Evolutionary conservation across 305 asterid genomes (phyloP).

Genomic region (Petunia hybrid): DNA sequence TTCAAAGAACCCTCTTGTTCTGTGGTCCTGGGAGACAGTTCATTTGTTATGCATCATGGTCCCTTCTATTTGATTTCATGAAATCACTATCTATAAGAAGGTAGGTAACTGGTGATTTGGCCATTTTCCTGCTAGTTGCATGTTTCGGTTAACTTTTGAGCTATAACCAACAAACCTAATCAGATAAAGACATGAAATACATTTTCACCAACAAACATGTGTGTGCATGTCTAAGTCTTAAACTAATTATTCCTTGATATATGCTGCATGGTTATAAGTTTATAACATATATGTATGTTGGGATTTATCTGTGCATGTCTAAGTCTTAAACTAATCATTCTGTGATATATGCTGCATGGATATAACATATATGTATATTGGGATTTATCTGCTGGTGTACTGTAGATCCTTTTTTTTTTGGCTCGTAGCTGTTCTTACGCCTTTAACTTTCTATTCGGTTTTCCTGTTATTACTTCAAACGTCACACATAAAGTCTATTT

Average conservation of each 20-base stretch:
- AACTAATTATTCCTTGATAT: background rate
- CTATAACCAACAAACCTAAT: background rate
- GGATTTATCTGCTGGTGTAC: background rate
- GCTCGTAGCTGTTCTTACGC: background rate
- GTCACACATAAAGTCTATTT: background rate
- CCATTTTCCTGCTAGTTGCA: background rate
- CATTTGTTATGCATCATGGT: background rate
- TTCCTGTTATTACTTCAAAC: background rate
- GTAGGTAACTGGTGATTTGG: conserved; percentile 19
- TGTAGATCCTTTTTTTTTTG: background rate
- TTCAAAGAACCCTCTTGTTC: background rate
- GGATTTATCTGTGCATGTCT: background rate
- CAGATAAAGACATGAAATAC: background rate
- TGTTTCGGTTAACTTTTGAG: background rate
- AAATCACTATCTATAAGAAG: background rate
- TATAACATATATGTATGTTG: background rate
- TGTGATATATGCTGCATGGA: background rate
- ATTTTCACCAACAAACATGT: background rate
- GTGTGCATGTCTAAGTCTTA: background rate
- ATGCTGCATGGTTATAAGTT: background rate
- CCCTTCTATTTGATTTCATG: background rate
- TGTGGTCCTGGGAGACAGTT: conserved; percentile 2
- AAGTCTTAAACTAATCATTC: background rate
- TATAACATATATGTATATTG: background rate
- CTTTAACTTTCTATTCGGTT: background rate